Percentiles rank a stretch among this genome's conserved stretches.
Evolutionary conservation across 1,139 yeast genomes (phyloP).

Genomic region (Hemisphaericaspora lyxosophila): DNA sequence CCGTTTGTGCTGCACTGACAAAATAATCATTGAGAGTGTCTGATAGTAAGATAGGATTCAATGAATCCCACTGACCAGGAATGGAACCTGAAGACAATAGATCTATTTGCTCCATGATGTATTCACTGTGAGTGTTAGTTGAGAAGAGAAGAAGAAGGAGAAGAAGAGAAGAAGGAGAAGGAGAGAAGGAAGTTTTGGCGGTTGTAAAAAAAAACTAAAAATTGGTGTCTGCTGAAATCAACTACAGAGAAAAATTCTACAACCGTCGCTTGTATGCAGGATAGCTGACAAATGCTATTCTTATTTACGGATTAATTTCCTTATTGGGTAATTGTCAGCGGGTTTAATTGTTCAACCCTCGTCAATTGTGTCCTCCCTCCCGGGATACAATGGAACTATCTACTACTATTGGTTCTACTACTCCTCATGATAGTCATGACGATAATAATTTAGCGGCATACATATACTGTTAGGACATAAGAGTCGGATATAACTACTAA

Average conservation of each 20-base stretch:
- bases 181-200: neutral
- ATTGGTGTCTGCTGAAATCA: neutral
- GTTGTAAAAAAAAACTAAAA: neutral
- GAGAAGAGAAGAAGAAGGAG: neutral
- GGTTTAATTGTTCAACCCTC: neutral
- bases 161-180: neutral
- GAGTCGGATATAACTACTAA: too few species aligned
- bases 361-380: neutral
- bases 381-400: too few species aligned
- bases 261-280: conserved; percentile 6
- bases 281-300: conserved; percentile 8
- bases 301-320: neutral
- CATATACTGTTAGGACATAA: too few species aligned
- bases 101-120: conserved; percentile 1
- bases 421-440: too few species aligned
- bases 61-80: conserved; percentile 1
- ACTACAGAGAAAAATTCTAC: neutral
- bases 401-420: too few species aligned
- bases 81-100: conserved; percentile 1
- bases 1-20: neutral
- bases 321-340: neutral
- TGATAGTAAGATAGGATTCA: conserved; percentile 1
- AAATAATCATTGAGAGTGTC: neutral
- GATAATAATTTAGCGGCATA: too few species aligned
- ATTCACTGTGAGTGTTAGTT: neutral